These are phyloP conservation scores for Mycoemilia scoparia DNA, from an alignment of 192 early-diverging fungal genomes.

Conservation along the genomic window DNA sequence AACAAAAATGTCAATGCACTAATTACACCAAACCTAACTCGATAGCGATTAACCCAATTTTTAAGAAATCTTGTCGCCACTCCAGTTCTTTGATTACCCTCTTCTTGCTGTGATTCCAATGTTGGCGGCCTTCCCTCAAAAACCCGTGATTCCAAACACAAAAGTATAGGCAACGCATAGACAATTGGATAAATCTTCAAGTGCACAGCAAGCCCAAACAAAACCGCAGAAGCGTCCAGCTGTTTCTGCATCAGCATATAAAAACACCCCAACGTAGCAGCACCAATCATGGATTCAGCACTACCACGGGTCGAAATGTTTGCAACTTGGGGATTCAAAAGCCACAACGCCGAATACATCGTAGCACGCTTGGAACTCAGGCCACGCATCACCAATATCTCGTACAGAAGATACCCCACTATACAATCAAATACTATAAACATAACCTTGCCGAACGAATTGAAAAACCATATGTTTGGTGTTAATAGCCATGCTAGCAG, in stretches of 20 bases:
- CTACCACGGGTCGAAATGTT: conserved; percentile 92
- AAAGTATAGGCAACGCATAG: conserved; percentile 70
- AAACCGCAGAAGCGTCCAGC: conserved; percentile 29
- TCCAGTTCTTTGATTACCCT: too few relatives aligned
- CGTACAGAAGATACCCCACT: conserved; percentile 47
- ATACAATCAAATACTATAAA: conserved; percentile 69
- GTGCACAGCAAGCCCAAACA: conserved; percentile 87
- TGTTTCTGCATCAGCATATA: conserved; percentile 43
- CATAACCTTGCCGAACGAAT: conserved; percentile 79
- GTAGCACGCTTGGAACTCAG: conserved; percentile 29
- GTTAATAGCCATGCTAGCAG: conserved; percentile 76
- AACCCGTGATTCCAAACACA: conserved; percentile 27
- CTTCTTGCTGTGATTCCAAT: conserved; percentile 1
- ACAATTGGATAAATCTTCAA: conserved; percentile 96
- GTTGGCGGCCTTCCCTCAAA: conserved; percentile 5
- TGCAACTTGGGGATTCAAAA: conserved; percentile 89
- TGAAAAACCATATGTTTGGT: conserved; percentile 56
- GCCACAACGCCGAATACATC: conserved; percentile 51
- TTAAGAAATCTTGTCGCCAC: conserved; percentile 1
- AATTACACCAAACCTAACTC: conserved; percentile 38
- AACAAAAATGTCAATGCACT: conserved; percentile 44
- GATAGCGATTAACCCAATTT: conserved; percentile 35
- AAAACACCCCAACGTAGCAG: conserved; percentile 53
- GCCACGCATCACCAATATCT: conserved; percentile 30
- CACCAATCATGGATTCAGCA: conserved; percentile 72